Percentiles rank a stretch among this genome's conserved stretches.
Evolutionary conservation across 2,329 filamentous ascomycete genomes (phyloP).

Genomic region (Aaosphaeria pasadenensis): DNA sequence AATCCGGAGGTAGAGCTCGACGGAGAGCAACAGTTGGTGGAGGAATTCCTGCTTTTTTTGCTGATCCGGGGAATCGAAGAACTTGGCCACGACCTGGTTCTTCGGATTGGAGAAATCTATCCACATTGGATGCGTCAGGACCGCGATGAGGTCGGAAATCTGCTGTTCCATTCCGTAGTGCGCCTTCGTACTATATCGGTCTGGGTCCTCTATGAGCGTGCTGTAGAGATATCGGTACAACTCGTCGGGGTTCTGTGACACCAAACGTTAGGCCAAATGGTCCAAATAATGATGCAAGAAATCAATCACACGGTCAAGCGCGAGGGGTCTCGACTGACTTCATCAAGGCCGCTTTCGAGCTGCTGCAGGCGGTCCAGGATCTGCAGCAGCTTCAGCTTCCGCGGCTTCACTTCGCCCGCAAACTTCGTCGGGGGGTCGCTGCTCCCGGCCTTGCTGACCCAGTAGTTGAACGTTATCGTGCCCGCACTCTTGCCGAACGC

Average conservation of each 20-base stretch:
- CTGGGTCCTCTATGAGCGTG: conserved; percentile 65
- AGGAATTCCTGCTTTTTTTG: conserved; percentile 65
- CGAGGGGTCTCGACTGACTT: conserved; percentile 33
- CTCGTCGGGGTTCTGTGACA: conserved; percentile 36
- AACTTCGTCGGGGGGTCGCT: conserved; percentile 57
- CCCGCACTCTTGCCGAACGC: conserved; percentile 64
- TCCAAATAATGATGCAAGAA: conserved; percentile 7
- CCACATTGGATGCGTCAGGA: conserved; percentile 67
- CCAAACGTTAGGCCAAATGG: conserved; percentile 28
- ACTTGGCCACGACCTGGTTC: conserved; percentile 72
- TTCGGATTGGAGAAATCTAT: conserved; percentile 68
- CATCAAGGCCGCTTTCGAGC: conserved; percentile 42
- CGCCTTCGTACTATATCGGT: conserved; percentile 55
- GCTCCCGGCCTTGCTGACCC: conserved; percentile 59
- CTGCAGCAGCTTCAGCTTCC: conserved; percentile 56
- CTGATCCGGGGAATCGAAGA: conserved; percentile 60
- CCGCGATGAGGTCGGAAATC: conserved; percentile 68
- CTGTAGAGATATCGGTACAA: conserved; percentile 62
- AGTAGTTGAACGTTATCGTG: conserved; percentile 70
- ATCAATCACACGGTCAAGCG: conserved; percentile 1
- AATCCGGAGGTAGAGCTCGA: conserved; percentile 70
- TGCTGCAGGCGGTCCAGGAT: conserved; percentile 43
- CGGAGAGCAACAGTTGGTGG: conserved; percentile 70
- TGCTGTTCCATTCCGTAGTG: conserved; percentile 65
- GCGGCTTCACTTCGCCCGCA: conserved; percentile 58